Base-by-base conservation (phyloP, 805 yeast genomes). In the Saturnispora sanitii region DNA sequence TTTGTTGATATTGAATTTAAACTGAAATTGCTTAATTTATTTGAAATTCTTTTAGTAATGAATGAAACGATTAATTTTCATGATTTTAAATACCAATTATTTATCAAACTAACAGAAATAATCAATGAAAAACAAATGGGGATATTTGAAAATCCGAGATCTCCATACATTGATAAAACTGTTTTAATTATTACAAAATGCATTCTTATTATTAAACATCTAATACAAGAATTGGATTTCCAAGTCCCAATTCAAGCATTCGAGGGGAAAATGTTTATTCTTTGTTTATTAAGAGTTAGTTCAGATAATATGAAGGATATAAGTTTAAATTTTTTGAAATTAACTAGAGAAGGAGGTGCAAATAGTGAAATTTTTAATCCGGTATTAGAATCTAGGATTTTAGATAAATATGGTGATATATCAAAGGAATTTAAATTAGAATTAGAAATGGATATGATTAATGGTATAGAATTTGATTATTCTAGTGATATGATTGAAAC, bases 381-480 rank as follows among this genome's bases (percentile, higher is more conserved):
- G 7, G 37, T 41, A 8, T 47, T 52, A 19, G 61, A 57, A 37
- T 30, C 17, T 11, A 53, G 57, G 32, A 66, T 65, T 42, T 47
- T 68, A 33, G 62, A 65, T 17, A 58, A 64, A 40, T 66, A 48
- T 41, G 58, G 53, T 5, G 21, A 48, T 3, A 38, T 53, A 34
- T 59, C 56, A 28, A 53, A 55, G 16, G 54, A 68, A 33, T 18
- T 44, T 33, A 42, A 48, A 29, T 41, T 50, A 3, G 52, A 54
- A 32, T 41, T 53, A 18, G 59, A 56, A 34, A 35, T 45, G 26
- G 50, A 48, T 12, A 60, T 62, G 36, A 65, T 77, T 37, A 77
- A 78, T 51, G 84, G 84, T 1, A 53, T 77, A 12, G 84, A 78
- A 51, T 68, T 76, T 44, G 71, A 75, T 5, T 79, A 77, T 51